Conservation (phyloP, 1,284 basidiomycete genomes). For the Melanopsichium pennsylvanicum region DNA sequence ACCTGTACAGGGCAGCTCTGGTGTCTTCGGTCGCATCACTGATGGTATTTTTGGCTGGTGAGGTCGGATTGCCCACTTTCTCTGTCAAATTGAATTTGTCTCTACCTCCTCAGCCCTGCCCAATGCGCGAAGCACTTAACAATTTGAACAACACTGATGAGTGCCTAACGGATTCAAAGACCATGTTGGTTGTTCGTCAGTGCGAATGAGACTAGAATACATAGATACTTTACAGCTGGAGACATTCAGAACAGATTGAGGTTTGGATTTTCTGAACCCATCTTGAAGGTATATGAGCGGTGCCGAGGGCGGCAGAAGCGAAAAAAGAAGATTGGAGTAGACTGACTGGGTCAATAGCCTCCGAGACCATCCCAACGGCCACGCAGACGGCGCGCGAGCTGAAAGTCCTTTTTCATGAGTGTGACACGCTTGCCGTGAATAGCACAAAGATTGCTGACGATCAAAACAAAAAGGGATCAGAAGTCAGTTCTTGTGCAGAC, state of each 20-base stretch:
- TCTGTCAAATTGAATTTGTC: too few relatives aligned
- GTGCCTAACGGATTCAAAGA: too few relatives aligned
- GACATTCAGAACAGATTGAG: not conserved
- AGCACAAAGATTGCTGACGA: slow-evolving; percentile 60
- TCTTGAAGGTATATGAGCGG: too few relatives aligned
- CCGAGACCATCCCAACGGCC: slow-evolving; percentile 65
- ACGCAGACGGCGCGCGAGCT: slow-evolving; percentile 62
- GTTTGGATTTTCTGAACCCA: not conserved
- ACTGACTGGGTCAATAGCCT: too few relatives aligned
- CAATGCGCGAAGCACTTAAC: too few relatives aligned
- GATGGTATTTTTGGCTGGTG: slow-evolving; percentile 61
- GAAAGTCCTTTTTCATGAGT: slow-evolving; percentile 65
- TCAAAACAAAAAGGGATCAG: not conserved
- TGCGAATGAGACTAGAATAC: not conserved
- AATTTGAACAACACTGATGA: too few relatives aligned
- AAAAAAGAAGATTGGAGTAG: too few relatives aligned
- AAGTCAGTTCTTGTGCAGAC: too few relatives aligned
- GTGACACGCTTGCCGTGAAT: slow-evolving; percentile 64
- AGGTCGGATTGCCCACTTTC: too few relatives aligned
- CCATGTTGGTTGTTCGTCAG: too few relatives aligned
- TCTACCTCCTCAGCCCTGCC: too few relatives aligned
- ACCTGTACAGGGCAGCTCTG: slow-evolving; percentile 8
- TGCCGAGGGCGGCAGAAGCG: too few relatives aligned
- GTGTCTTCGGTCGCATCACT: slow-evolving; percentile 45
- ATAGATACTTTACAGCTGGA: not conserved